Percentiles rank a stretch among this genome's conserved stretches.
phyloP scores from a whole-genome alignment of 208 protist species.

The Trichomonas tenax region DNA sequence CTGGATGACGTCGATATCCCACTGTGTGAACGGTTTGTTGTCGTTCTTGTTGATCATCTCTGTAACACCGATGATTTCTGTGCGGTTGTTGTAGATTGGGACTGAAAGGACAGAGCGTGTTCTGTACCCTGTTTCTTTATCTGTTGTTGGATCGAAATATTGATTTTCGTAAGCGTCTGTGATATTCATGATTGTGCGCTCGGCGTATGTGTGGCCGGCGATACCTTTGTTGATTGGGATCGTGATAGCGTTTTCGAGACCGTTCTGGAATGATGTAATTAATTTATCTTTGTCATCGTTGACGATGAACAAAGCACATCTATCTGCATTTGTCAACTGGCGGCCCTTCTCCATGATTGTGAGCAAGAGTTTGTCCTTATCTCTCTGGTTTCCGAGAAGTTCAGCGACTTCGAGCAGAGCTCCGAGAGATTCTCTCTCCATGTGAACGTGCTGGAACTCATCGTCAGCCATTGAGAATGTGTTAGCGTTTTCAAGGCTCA shows the following conservation, averaged over 20 bases:
- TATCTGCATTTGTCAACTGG: background rate
- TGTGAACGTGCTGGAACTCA: background rate
- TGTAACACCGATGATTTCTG: background rate
- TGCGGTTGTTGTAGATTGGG: background rate
- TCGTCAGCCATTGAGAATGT: background rate
- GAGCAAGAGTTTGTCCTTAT: background rate
- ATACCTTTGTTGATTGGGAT: conserved; percentile 28
- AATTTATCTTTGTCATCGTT: background rate
- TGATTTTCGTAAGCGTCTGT: conserved; percentile 42
- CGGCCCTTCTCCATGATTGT: background rate
- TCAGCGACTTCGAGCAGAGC: background rate
- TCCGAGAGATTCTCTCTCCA: background rate
- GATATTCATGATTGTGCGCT: conserved; percentile 36
- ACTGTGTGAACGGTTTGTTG: background rate
- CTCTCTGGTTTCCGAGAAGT: background rate
- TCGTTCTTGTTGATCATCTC: conserved; percentile 19
- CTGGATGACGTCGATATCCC: background rate
- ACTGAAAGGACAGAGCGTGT: background rate
- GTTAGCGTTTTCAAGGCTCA: background rate
- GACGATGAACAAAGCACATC: background rate
- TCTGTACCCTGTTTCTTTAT: conserved; percentile 7
- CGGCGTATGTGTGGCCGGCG: conserved; percentile 25
- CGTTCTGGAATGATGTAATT: background rate
- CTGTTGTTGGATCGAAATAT: conserved; percentile 6
- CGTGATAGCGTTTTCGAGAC: background rate